Evolutionary conservation across 108 stramenopile species (phyloP).

Genomic region (Stephanodiscus minutulus): DNA sequence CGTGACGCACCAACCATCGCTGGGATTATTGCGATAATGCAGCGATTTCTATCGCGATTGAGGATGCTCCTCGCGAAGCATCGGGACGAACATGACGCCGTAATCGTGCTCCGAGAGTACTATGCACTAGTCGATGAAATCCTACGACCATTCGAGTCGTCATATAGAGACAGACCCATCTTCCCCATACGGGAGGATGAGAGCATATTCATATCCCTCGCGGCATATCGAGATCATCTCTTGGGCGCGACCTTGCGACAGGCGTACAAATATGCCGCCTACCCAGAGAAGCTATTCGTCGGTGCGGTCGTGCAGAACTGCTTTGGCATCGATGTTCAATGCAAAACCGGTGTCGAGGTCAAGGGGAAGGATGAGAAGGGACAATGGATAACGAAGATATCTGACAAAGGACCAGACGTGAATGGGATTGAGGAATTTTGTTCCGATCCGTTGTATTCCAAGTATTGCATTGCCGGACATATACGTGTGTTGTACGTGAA

Average conservation of each 20-base stretch:
- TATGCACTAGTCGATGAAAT: slow-evolving; percentile 52
- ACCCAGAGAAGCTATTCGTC: slow-evolving; percentile 84
- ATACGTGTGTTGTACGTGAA: slow-evolving; percentile 84
- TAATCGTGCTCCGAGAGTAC: slow-evolving; percentile 46
- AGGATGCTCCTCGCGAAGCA: slow-evolving; percentile 31
- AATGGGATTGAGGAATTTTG: slow-evolving; percentile 76
- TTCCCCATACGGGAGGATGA: slow-evolving; percentile 74
- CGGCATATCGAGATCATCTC: slow-evolving; percentile 90
- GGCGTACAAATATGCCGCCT: slow-evolving; percentile 74
- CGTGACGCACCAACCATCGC: slow-evolving; percentile 61
- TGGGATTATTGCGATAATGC: slow-evolving; percentile 53
- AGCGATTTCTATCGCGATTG: slow-evolving; percentile 50
- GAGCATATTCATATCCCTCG: slow-evolving; percentile 84
- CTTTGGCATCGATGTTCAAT: slow-evolving; percentile 67
- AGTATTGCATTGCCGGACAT: slow-evolving; percentile 71
- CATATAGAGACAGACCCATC: slow-evolving; percentile 56
- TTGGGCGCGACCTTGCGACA: slow-evolving; percentile 75
- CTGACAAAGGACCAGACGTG: slow-evolving; percentile 68
- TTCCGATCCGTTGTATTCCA: slow-evolving; percentile 40
- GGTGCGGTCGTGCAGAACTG: slow-evolving; percentile 96
- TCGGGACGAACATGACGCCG: slow-evolving; percentile 21
- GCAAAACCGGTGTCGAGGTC: slow-evolving; percentile 79
- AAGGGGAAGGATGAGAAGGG: slow-evolving; percentile 61
- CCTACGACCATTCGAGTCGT: slow-evolving; percentile 54
- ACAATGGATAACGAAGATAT: slow-evolving; percentile 42